A percentile compares a stretch with the other conserved stretches of the same genome.
Conservation (phyloP, 2,329 filamentous ascomycete genomes). For the Pseudomassariella vexata region DNA sequence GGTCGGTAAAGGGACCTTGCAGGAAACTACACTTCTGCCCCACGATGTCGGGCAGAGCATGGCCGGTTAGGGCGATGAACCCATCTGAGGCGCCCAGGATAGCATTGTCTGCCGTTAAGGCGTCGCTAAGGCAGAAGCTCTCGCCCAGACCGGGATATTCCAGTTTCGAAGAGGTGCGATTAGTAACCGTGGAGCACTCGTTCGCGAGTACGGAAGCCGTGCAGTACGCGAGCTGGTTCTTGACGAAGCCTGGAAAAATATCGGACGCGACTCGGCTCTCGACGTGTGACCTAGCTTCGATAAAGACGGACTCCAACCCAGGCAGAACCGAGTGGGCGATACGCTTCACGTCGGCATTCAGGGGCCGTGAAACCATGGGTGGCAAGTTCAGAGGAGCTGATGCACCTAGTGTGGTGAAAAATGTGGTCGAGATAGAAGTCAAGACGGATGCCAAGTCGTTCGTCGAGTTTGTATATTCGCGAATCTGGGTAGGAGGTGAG, state of each 20-base stretch:
- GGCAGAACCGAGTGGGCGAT: slow-evolving; percentile 38
- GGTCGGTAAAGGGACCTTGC: slow-evolving; percentile 41
- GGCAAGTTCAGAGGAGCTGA: slow-evolving; percentile 37
- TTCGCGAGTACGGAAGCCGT: slow-evolving; percentile 31
- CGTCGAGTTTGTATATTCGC: slow-evolving; percentile 38
- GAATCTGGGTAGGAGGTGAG: slow-evolving; percentile 24
- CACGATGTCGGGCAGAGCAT: slow-evolving; percentile 39
- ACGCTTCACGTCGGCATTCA: slow-evolving; percentile 41
- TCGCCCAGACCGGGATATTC: slow-evolving; percentile 50
- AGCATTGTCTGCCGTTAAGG: slow-evolving; percentile 41
- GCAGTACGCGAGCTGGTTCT: slow-evolving; percentile 41
- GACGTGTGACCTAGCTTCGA: slow-evolving; percentile 35
- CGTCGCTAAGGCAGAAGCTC: slow-evolving; percentile 53
- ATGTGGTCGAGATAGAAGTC: slow-evolving; percentile 35
- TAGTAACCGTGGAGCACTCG: no score
- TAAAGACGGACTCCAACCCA: slow-evolving; percentile 37
- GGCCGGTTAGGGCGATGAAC: slow-evolving; percentile 46
- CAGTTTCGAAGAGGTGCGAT: slow-evolving; percentile 21
- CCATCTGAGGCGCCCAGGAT: slow-evolving; percentile 44
- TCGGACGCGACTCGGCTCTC: slow-evolving; percentile 37
- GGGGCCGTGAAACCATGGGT: slow-evolving; percentile 28
- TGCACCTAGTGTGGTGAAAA: slow-evolving; percentile 29
- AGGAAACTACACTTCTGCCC: slow-evolving; percentile 44
- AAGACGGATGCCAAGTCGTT: slow-evolving; percentile 38
- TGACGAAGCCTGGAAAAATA: slow-evolving; percentile 47